Evolutionary conservation across 129 eudicot species (phyloP).

Genomic region (Sambucus nigra): DNA sequence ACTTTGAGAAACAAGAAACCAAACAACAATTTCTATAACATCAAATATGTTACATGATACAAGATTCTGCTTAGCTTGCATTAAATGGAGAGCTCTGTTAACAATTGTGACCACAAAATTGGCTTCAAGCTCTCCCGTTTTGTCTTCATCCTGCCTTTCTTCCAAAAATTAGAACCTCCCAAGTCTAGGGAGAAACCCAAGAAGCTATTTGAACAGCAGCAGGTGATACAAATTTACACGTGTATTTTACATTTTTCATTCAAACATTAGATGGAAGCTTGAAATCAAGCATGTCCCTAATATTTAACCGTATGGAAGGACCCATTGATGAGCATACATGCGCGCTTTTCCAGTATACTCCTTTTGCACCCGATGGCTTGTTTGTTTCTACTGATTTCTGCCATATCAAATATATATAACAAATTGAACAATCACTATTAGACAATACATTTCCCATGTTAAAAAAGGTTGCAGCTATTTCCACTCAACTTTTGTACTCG

Average conservation of each 20-base stretch:
- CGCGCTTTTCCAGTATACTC: conserved; percentile 94
- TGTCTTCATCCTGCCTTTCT: conserved; percentile 14
- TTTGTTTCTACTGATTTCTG: conserved; percentile 84
- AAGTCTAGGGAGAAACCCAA: conserved; percentile 6
- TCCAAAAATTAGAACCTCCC: conserved; percentile 12
- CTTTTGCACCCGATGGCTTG: conserved; percentile 90
- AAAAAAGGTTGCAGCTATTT: too few relatives aligned
- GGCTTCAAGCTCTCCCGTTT: conserved; percentile 14
- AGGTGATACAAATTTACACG: conserved; percentile 39
- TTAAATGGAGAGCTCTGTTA: conserved; percentile 17
- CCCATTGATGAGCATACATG: conserved; percentile 97
- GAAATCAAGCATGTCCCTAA: conserved; percentile 76
- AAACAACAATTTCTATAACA: conserved; percentile 4
- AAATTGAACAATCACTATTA: neutral
- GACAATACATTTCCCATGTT: too few relatives aligned
- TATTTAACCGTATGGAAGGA: conserved; percentile 78
- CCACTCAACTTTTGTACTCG: too few relatives aligned
- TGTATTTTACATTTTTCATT: conserved; percentile 18
- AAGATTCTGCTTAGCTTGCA: conserved; percentile 21
- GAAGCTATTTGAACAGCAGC: conserved; percentile 24
- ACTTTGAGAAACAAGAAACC: neutral
- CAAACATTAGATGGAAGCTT: conserved; percentile 44
- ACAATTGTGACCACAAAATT: conserved; percentile 14
- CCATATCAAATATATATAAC: conserved; percentile 1
- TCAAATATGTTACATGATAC: conserved; percentile 1